These are phyloP conservation scores for Neospermospora avenae DNA, from an alignment of 2,329 filamentous ascomycete genomes.

Conservation along the genomic window DNA sequence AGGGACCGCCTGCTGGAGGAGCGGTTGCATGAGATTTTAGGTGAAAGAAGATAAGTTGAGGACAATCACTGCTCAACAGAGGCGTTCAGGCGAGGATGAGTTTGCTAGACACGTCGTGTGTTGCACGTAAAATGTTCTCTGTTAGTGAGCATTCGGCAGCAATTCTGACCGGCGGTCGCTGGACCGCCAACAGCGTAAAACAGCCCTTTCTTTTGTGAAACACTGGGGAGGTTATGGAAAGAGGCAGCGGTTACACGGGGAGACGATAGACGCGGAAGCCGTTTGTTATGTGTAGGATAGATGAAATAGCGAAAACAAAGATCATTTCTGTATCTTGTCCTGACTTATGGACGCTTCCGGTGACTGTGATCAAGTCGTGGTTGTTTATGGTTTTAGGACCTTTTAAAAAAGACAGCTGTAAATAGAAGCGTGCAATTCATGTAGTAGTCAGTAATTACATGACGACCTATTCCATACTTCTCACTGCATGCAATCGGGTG, in stretches of 20 bases:
- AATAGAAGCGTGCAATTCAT: too few species aligned
- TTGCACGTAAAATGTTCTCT: constrained; percentile 3
- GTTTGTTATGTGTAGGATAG: constrained; percentile 17
- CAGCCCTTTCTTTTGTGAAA: constrained; percentile 15
- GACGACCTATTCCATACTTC: too few species aligned
- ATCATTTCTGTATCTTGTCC: not conserved
- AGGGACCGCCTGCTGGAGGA: constrained; percentile 28
- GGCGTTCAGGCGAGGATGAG: constrained; percentile 10
- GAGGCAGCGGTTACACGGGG: not conserved
- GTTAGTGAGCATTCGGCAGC: constrained; percentile 6
- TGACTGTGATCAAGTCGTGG: too few species aligned
- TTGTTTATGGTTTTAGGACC: too few species aligned
- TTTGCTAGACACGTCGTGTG: not conserved
- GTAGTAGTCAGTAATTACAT: too few species aligned
- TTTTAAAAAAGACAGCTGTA: too few species aligned
- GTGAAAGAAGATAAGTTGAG: not conserved
- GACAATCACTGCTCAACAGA: constrained; percentile 12
- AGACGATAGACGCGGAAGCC: not conserved
- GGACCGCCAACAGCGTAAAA: constrained; percentile 9
- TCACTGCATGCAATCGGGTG: too few species aligned
- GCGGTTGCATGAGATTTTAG: constrained; percentile 22
- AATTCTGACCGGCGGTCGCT: not conserved
- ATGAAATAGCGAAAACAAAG: constrained; percentile 10
- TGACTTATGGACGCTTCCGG: too few species aligned
- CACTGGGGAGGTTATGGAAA: not conserved